phyloP scores from a whole-genome alignment of 352 stramenopile species.

The Phytopythium kandeliae region DNA sequence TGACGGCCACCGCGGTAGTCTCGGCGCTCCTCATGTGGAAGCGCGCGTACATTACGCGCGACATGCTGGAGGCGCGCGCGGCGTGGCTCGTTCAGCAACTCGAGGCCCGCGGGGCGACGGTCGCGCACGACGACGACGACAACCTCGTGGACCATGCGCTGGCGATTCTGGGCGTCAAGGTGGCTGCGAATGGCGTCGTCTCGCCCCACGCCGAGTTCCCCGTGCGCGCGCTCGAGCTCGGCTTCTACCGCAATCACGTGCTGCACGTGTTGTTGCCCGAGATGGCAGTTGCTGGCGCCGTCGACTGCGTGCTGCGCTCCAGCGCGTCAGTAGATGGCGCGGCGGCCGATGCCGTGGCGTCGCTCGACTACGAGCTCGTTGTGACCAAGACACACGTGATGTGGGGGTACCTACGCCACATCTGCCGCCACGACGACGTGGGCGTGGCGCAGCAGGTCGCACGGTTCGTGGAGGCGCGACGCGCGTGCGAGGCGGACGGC shows the following conservation, averaged over 20 bases:
- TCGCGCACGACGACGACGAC: slow-evolving; percentile 54
- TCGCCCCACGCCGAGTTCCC: slow-evolving; percentile 49
- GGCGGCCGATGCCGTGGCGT: slow-evolving; percentile 1
- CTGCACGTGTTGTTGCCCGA: slow-evolving; percentile 76
- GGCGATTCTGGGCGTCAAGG: slow-evolving; percentile 47
- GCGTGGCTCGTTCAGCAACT: slow-evolving; percentile 58
- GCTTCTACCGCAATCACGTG: slow-evolving; percentile 85
- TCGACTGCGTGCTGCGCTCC: slow-evolving; percentile 36
- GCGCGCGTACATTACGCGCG: slow-evolving; percentile 44
- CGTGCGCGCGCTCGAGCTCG: slow-evolving; percentile 61
- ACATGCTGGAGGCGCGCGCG: slow-evolving; percentile 49
- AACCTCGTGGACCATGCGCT: slow-evolving; percentile 56
- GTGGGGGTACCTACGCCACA: slow-evolving; percentile 59
- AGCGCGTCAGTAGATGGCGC: too few species aligned
- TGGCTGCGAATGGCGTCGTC: slow-evolving; percentile 33
- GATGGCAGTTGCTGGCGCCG: slow-evolving; percentile 56
- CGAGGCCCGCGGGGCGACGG: slow-evolving; percentile 30
- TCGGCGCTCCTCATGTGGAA: slow-evolving; percentile 77
- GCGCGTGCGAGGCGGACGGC: slow-evolving; percentile 12
- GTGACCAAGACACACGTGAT: slow-evolving; percentile 39
- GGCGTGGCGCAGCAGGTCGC: slow-evolving; percentile 34
- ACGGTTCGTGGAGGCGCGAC: slow-evolving; percentile 20
- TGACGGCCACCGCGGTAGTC: slow-evolving; percentile 72
- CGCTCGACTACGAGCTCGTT: slow-evolving; percentile 23
- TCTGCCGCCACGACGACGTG: slow-evolving; percentile 53